Evolutionary conservation across 805 yeast species (phyloP).

Genomic region (Yarrowia sp.): DNA sequence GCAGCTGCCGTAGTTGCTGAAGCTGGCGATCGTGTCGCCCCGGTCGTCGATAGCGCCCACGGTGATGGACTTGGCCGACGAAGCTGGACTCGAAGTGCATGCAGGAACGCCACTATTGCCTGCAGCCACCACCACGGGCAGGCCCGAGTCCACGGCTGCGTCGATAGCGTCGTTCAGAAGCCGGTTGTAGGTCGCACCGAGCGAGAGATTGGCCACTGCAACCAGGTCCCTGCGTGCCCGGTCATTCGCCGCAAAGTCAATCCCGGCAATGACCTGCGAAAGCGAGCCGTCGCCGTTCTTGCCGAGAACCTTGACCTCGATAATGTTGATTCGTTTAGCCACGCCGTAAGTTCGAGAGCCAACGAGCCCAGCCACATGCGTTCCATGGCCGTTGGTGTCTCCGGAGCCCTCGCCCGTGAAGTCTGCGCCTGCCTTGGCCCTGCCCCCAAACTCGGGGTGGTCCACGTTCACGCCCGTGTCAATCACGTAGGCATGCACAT

Average conservation of each 20-base stretch:
- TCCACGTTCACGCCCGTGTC: conserved; percentile 66
- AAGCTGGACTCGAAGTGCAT: conserved; percentile 80
- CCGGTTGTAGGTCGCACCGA: conserved; percentile 35
- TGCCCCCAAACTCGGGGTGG: conserved; percentile 47
- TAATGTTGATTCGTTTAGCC: conserved; percentile 62
- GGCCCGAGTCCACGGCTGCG: conserved; percentile 32
- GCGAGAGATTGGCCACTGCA: conserved; percentile 33
- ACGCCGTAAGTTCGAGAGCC: conserved; percentile 82
- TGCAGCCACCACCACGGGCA: conserved; percentile 39
- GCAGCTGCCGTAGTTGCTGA: conserved; percentile 93
- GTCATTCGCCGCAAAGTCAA: conserved; percentile 40
- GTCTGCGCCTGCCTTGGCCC: conserved; percentile 47
- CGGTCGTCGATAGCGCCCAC: conserved; percentile 88
- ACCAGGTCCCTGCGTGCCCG: conserved; percentile 30
- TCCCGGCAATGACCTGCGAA: conserved; percentile 41
- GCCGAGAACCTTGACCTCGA: conserved; percentile 75
- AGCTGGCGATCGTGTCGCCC: conserved; percentile 67
- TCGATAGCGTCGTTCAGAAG: conserved; percentile 35
- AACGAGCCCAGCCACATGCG: conserved; percentile 87
- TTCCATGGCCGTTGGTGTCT: conserved; percentile 83
- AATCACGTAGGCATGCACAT: conserved; percentile 68
- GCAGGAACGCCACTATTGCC: conserved; percentile 81
- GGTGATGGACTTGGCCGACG: conserved; percentile 65
- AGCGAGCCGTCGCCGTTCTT: conserved; percentile 62
- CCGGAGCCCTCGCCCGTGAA: conserved; percentile 51